Conservation (phyloP, 257 asterid species). For the Solanum sejunctum region DNA sequence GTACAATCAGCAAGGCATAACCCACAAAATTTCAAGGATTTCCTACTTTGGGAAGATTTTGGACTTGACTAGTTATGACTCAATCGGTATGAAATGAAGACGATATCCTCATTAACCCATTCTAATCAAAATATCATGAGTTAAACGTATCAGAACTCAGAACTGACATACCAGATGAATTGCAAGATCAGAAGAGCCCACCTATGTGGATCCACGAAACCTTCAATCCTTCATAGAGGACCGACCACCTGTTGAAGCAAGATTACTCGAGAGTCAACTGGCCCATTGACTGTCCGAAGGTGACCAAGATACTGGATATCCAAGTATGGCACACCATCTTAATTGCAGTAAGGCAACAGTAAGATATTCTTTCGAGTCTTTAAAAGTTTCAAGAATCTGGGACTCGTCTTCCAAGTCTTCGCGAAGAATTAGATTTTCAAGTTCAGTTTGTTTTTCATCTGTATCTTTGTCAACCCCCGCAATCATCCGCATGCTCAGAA, state of each 20-base stretch:
- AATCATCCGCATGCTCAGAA: slow-evolving; percentile 72
- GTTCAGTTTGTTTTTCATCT: slow-evolving; percentile 30
- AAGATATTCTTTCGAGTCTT: slow-evolving; percentile 26
- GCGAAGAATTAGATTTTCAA: slow-evolving; percentile 35
- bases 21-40: neutral
- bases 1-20: neutral
- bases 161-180: neutral
- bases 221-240: neutral
- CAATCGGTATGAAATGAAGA: neutral
- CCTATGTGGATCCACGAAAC: neutral
- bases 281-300: slow-evolving; percentile 69
- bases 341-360: slow-evolving; percentile 48
- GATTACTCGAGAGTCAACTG: slow-evolving; percentile 34
- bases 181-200: neutral
- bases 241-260: slow-evolving; percentile 15
- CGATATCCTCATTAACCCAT: neutral
- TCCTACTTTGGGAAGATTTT: neutral
- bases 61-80: neutral
- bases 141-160: neutral
- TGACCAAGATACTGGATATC: slow-evolving; percentile 39
- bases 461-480: slow-evolving; percentile 32
- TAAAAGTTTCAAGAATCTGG: slow-evolving; percentile 33
- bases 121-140: neutral
- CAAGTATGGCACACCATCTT: slow-evolving; percentile 61
- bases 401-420: slow-evolving; percentile 40